These are phyloP conservation scores for Annona cherimola DNA, from an alignment of 164 flowering plant genomes.

Conservation along the genomic window DNA sequence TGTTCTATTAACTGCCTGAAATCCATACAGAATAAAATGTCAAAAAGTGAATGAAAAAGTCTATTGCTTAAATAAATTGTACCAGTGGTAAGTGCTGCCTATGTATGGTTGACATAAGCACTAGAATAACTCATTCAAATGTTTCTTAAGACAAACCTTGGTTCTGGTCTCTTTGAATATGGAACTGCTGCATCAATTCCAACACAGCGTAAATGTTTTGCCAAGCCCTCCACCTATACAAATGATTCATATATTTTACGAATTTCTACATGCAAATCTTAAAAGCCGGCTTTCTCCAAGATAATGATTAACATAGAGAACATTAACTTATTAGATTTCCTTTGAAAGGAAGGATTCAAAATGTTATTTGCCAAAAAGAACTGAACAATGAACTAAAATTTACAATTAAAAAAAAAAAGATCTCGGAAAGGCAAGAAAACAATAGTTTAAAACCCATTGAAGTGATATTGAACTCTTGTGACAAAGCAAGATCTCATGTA, in stretches of 20 bases:
- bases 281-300: not conserved
- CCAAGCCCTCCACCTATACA: conserved; percentile 81
- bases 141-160: conserved; percentile 45
- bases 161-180: conserved; percentile 58
- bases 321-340: not conserved
- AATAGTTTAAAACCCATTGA: no score
- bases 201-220: conserved; percentile 86
- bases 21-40: conserved; percentile 1
- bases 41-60: not conserved
- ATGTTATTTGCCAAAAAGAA: no score
- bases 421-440: no score
- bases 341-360: not conserved
- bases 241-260: conserved; percentile 4
- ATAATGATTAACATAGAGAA: not conserved
- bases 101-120: not conserved
- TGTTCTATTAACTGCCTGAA: conserved; percentile 73
- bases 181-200: conserved; percentile 95
- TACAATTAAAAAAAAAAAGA: no score
- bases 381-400: no score
- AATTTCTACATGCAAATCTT: not conserved
- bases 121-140: not conserved
- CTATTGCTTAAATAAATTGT: not conserved
- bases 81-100: not conserved
- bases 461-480: no score
- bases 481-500: no score